Conservation (phyloP, 1,139 yeast species). For the Yamadazyma trypodendri region DNA sequence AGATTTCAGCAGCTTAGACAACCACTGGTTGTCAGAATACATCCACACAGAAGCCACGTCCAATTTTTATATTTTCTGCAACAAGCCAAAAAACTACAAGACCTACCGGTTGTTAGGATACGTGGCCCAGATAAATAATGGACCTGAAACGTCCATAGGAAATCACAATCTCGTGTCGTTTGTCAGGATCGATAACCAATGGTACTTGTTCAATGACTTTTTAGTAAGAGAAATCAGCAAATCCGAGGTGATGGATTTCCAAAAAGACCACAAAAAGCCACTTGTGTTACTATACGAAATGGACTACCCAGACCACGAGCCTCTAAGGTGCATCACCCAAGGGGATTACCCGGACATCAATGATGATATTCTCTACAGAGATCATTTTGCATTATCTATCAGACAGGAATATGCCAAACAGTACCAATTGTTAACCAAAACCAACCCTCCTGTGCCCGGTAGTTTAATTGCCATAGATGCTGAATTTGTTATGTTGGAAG, state of each 20-base stretch:
- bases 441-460: slow-evolving; percentile 74
- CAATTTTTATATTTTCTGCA: slow-evolving; percentile 23
- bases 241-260: slow-evolving; percentile 68
- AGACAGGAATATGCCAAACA: slow-evolving; percentile 60
- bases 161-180: slow-evolving; percentile 61
- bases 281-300: slow-evolving; percentile 68
- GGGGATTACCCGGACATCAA: slow-evolving; percentile 39
- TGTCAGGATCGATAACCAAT: slow-evolving; percentile 52
- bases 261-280: slow-evolving; percentile 81
- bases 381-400: slow-evolving; percentile 71
- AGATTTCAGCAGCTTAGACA: slow-evolving; percentile 36
- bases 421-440: slow-evolving; percentile 60
- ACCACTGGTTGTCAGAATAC: slow-evolving; percentile 47
- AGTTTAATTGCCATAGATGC: slow-evolving; percentile 92
- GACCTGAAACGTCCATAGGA: slow-evolving; percentile 45
- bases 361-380: slow-evolving; percentile 67
- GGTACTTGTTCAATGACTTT: slow-evolving; percentile 92
- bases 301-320: slow-evolving; percentile 21
- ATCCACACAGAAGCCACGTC: slow-evolving; percentile 8
- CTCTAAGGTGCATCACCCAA: slow-evolving; percentile 15
- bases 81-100: slow-evolving; percentile 21
- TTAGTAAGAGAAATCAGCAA: slow-evolving; percentile 77
- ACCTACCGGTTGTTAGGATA: slow-evolving; percentile 64
- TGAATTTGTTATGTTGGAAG: slow-evolving; percentile 82
- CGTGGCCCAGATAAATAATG: slow-evolving; percentile 66